A percentile compares a stretch with the other conserved stretches of the same genome.
Evolutionary conservation across 805 yeast species (phyloP).

Genomic region (Metschnikowia chrysomelidarum): DNA sequence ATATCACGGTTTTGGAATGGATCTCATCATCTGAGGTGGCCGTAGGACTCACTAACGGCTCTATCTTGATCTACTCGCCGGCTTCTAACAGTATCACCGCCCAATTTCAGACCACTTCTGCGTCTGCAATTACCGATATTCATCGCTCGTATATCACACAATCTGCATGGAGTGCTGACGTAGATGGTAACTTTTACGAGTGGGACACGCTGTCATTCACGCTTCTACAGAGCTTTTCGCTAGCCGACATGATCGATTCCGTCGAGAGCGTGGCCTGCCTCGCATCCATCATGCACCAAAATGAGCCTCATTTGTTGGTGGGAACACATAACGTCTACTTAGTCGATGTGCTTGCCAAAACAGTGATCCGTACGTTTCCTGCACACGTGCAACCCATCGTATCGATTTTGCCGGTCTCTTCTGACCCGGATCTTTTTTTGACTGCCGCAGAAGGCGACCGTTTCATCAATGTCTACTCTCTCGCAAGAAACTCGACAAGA

Average conservation of each 20-base stretch:
- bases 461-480: constrained; percentile 68
- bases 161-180: constrained; percentile 60
- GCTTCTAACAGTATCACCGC: constrained; percentile 53
- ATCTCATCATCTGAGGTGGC: constrained; percentile 48
- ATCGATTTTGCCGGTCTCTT: constrained; percentile 40
- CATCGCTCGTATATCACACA: constrained; percentile 41
- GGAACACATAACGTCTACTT: constrained; percentile 69
- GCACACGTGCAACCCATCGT: constrained; percentile 74
- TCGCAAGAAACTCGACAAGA: constrained; percentile 42
- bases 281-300: constrained; percentile 27
- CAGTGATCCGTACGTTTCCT: constrained; percentile 55
- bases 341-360: constrained; percentile 39
- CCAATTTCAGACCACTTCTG: constrained; percentile 46
- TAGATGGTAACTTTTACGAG: constrained; percentile 55
- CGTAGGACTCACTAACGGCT: constrained; percentile 65
- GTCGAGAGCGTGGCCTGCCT: constrained; percentile 34
- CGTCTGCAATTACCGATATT: constrained; percentile 50
- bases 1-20: constrained; percentile 56
- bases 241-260: constrained; percentile 34
- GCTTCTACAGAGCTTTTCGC: constrained; percentile 40
- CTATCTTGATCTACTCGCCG: constrained; percentile 66
- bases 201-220: constrained; percentile 55
- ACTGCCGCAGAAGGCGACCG: constrained; percentile 80
- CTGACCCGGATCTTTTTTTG: constrained; percentile 47
- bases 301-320: constrained; percentile 47